phyloP scores from a whole-genome alignment of 768 basidiomycete genomes.

The Boletus bicolor region DNA sequence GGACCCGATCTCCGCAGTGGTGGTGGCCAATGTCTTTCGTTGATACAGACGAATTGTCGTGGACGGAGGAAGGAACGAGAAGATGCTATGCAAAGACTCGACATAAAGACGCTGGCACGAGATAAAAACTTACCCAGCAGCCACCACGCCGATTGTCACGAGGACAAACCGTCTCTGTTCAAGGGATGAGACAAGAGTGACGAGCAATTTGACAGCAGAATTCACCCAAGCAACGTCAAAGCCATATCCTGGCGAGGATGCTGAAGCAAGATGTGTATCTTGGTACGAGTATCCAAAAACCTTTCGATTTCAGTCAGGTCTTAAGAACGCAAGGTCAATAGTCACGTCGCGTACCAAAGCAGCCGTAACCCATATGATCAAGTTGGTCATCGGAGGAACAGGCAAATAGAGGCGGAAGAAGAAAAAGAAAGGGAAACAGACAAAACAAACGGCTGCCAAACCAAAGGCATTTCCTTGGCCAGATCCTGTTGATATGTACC shows the following conservation, averaged over 20 bases:
- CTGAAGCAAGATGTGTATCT: conserved; percentile 46
- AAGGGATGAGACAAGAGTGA: background rate
- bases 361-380: conserved; percentile 64
- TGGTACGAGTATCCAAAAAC: conserved; percentile 75
- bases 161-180: conserved; percentile 62
- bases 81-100: conserved; percentile 41
- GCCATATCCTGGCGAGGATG: conserved; percentile 56
- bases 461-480: conserved; percentile 65
- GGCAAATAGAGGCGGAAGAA: conserved; percentile 74
- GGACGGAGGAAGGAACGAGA: conserved; percentile 70
- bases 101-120: background rate
- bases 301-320: conserved; percentile 30
- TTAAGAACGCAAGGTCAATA: background rate
- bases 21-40: conserved; percentile 65
- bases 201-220: background rate
- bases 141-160: conserved; percentile 67
- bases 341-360: conserved; percentile 46
- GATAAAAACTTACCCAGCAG: conserved; percentile 59
- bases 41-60: conserved; percentile 74
- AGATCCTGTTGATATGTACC: conserved; percentile 68
- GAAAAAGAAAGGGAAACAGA: conserved; percentile 72
- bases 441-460: conserved; percentile 61
- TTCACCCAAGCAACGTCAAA: conserved; percentile 70
- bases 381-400: conserved; percentile 65
- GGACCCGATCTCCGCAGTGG: conserved; percentile 61